These are phyloP conservation scores for Carpinus fangiana DNA, from an alignment of 306 rosid genomes.

Conservation along the genomic window DNA sequence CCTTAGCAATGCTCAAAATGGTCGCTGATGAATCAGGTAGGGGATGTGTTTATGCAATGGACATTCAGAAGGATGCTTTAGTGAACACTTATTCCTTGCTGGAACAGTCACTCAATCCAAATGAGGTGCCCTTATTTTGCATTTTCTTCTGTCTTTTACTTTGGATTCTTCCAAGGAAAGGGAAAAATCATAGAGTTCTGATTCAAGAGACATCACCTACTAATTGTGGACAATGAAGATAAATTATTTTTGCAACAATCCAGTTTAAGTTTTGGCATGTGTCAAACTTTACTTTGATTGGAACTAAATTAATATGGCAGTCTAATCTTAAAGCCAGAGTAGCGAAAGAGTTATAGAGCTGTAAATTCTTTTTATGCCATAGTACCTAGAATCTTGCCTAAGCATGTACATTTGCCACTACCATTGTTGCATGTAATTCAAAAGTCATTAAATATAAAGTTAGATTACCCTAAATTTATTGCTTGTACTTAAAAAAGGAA, in stretches of 20 bases:
- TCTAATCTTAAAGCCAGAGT: neutral
- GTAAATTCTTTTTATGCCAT: neutral
- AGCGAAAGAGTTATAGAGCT: neutral
- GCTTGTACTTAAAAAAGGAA: neutral
- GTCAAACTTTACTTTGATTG: neutral
- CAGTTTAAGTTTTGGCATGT: neutral
- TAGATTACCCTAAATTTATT: neutral
- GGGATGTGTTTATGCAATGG: constrained; percentile 69
- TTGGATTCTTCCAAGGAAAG: neutral
- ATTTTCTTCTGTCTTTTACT: neutral
- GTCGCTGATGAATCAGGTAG: constrained; percentile 63
- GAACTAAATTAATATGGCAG: neutral
- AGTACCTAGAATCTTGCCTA: neutral
- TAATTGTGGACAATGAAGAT: neutral
- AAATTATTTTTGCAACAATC: neutral
- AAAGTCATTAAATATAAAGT: neutral
- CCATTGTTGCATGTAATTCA: neutral
- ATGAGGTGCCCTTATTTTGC: constrained; percentile 44
- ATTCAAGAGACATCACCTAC: neutral
- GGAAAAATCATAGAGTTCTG: neutral
- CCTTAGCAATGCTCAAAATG: constrained; percentile 75
- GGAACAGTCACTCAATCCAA: constrained; percentile 47
- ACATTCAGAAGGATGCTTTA: constrained; percentile 79
- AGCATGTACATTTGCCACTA: neutral
- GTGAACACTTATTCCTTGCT: constrained; percentile 58